Base-by-base conservation (phyloP, 1,284 basidiomycete species). In the Athelia sp. region DNA sequence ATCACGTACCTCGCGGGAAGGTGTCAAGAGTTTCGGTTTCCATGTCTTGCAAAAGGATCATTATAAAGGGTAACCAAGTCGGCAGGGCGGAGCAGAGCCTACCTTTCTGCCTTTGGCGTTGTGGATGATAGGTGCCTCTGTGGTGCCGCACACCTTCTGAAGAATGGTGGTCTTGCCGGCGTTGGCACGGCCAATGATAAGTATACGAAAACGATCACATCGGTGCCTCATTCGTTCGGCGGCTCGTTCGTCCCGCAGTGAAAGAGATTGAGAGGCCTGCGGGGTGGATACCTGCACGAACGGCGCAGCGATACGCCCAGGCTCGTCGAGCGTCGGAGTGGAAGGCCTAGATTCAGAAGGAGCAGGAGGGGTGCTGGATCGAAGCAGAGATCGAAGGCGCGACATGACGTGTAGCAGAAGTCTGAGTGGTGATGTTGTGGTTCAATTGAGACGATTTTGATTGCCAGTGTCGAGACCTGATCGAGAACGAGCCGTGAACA, bases 141-240 rank as follows among this genome's bases (percentile, higher is more conserved):
- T 54, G 1, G 50, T 52, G 43, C 46, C 47, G 31, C 55, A 57
- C 11, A 57, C 35, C 23, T 45, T 52, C 48, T 55, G 48, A 4
- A 55, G 46, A 10, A 57, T 49, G 3, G 48, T 55, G 11, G 55
- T 56, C 43, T 57, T 57, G 0, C 55, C 55, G 10, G 54, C 43
- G 42, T 55, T 55, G 17, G 53, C 45, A 47, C 53, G 46, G 13
- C 53, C 53, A n/a, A 65, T 60, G 15, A 65, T 54, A 42, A 66
- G 61, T 22, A 65, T 53, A 6, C 63, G 59, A 46, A 65, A 64
- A 10, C 53, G 49, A 31, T 35, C 18, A 18, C 8, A 44, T 6
- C 22, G 21, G 10, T n/a, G n/a, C 23, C 43, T n/a, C 8, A 44
- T 40, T 8, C 6, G 15, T n/a, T n/a, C 9, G 6, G 8, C 36